Evolutionary conservation across 2,329 filamentous ascomycete species (phyloP).

Genomic region (Sporothrix globosa): DNA sequence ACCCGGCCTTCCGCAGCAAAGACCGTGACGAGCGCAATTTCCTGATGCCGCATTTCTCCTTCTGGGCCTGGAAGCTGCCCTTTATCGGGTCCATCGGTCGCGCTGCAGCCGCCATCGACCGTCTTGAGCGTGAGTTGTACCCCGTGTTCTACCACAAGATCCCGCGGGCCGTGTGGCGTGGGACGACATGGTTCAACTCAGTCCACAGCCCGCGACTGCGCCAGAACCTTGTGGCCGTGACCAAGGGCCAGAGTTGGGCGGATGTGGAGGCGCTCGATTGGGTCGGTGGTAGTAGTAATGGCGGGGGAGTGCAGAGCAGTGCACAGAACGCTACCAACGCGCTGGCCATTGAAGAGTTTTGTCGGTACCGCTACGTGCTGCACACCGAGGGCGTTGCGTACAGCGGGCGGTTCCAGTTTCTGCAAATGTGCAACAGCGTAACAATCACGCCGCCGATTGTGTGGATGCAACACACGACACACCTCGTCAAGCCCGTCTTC

Average conservation of each 20-base stretch:
- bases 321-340: slow-evolving; percentile 48
- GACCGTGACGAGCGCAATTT: slow-evolving; percentile 46
- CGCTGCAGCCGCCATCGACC: slow-evolving; percentile 46
- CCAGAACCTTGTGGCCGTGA: slow-evolving; percentile 46
- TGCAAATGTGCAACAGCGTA: slow-evolving; percentile 51
- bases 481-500: slow-evolving; percentile 49
- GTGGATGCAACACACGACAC: slow-evolving; percentile 52
- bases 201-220: slow-evolving; percentile 48
- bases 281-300: slow-evolving; percentile 35
- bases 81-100: slow-evolving; percentile 52
- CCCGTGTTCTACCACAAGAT: slow-evolving; percentile 42
- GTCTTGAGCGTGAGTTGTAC: slow-evolving; percentile 43
- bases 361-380: slow-evolving; percentile 52
- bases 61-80: slow-evolving; percentile 58
- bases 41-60: slow-evolving; percentile 60
- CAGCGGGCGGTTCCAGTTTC: slow-evolving; percentile 52
- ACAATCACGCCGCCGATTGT: slow-evolving; percentile 50
- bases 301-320: slow-evolving; percentile 24
- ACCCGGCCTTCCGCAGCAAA: slow-evolving; percentile 41
- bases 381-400: slow-evolving; percentile 56
- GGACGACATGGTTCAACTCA: slow-evolving; percentile 56
- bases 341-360: slow-evolving; percentile 54
- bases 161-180: slow-evolving; percentile 54
- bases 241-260: slow-evolving; percentile 50
- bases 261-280: slow-evolving; percentile 52